Evolutionary conservation across 129 eudicot species (phyloP), one percentile per base, ranked within the genome.

Genomic region (Lactuca sativa): DNA sequence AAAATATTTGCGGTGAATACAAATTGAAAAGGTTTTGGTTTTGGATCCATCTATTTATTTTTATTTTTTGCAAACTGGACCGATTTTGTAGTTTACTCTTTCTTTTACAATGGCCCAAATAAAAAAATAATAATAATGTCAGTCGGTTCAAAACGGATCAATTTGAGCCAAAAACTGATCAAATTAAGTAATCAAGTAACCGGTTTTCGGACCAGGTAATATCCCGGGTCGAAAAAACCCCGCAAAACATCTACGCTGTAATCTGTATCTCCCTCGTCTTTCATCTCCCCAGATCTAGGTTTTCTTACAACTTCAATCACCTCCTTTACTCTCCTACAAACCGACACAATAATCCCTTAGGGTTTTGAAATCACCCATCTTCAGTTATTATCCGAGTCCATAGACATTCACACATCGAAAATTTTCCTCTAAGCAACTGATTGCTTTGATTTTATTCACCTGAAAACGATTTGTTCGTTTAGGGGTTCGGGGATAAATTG

Each of bases 401-500:
- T 33, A 31, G 36, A 15, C 76, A 59, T 31, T 71, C 51, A 13
- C 34, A 10, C 61, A 18, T 41, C 65, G 6, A 56, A 56, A 0
- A 2, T 70, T 55, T 56, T 43, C 57, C 7, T 32, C 16, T 59
- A 59, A 51, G 49, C 32, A 48, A 32, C 76, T 34, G 57, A 59
- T 59, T 41, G 38, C 1, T 33, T 33, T 11, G 36, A 48, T 31
- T 70, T 44, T 16, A 13, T 10, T 14, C 57, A 5, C 32, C 59
- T 57, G 67, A n/a, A 59, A 44, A 4, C 51, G 17, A 15, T 59
- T 48, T 11, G 18, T 16, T 16, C 25, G 56, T 30, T 65, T 72
- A 64, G 59, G 81, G 77, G 67, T 70, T 70, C 70, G 62, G 41
- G 31, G 10, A 64, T 47, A 77, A 58, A 60, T 37, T 76, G 6